These are phyloP conservation scores for Triadica sebifera DNA, from an alignment of 345 rosid species.

Conservation along the genomic window DNA sequence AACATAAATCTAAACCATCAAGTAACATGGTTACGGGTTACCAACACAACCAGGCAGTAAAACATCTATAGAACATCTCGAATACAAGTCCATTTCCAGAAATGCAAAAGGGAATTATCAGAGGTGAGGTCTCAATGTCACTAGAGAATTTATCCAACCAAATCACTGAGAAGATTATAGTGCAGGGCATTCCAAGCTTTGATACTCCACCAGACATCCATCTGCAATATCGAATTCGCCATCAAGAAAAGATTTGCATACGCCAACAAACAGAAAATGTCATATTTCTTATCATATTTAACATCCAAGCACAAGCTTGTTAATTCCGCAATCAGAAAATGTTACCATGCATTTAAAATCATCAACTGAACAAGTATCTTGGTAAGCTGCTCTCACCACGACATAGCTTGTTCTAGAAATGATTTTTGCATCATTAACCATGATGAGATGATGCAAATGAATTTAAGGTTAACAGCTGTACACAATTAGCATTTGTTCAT, in stretches of 20 bases:
- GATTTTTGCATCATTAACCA: neutral
- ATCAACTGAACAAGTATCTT: too few relatives aligned
- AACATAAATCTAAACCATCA: too few relatives aligned
- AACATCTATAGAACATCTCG: neutral
- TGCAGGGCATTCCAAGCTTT: neutral
- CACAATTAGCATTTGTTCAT: neutral
- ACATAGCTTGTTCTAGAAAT: neutral
- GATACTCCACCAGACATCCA: neutral
- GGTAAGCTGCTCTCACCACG: too few relatives aligned
- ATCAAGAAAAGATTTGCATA: neutral
- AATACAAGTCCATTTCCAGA: constrained; percentile 1
- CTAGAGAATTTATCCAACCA: constrained; percentile 3
- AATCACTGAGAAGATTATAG: neutral
- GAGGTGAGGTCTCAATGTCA: neutral
- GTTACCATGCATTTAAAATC: too few relatives aligned
- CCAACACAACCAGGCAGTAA: too few relatives aligned
- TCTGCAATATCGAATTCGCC: constrained; percentile 1
- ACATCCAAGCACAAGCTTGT: neutral
- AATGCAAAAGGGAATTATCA: neutral
- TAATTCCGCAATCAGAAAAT: neutral
- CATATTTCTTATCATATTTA: neutral
- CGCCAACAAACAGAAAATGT: neutral
- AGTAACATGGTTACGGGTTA: too few relatives aligned
- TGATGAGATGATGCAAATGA: neutral
- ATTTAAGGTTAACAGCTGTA: neutral